phyloP scores from a whole-genome alignment of 202 grass and related monocot species.

The Digitaria exilis region DNA sequence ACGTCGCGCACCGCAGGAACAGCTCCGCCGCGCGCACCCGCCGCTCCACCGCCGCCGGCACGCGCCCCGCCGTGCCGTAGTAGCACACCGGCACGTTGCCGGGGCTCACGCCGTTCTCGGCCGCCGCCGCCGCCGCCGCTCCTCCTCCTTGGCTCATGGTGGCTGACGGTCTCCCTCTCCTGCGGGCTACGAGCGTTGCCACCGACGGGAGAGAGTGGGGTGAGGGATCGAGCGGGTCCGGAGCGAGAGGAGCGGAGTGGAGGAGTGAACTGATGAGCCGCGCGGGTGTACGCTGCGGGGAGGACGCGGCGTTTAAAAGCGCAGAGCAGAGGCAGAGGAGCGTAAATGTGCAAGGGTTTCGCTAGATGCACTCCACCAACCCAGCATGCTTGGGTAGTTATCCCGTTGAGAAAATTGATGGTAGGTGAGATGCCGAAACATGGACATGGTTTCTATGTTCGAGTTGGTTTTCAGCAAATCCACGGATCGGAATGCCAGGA shows the following conservation, averaged over 20 bases:
- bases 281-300: slow-evolving; percentile 14
- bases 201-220: not conserved
- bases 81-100: slow-evolving; percentile 76
- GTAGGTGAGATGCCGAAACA: not conserved
- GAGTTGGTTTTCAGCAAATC: not conserved
- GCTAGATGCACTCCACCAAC: slow-evolving; percentile 44
- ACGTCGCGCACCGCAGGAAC: slow-evolving; percentile 66
- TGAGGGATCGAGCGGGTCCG: not conserved
- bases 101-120: slow-evolving; percentile 47
- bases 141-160: slow-evolving; percentile 46
- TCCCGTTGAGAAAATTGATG: slow-evolving; percentile 25
- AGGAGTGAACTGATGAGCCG: not conserved
- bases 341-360: slow-evolving; percentile 42
- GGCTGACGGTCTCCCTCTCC: not conserved
- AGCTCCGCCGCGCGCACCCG: slow-evolving; percentile 71
- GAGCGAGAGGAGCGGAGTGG: not conserved
- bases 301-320: slow-evolving; percentile 46
- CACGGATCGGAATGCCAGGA: not conserved
- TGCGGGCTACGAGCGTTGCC: not conserved
- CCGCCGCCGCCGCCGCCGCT: slow-evolving; percentile 4
- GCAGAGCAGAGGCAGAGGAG: slow-evolving; percentile 1
- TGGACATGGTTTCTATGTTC: not conserved
- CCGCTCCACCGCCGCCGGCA: slow-evolving; percentile 62
- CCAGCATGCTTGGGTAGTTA: not conserved
- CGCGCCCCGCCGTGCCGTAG: slow-evolving; percentile 53